Conservation (phyloP, 2,329 filamentous ascomycete genomes). For the Cladosporium phlei region DNA sequence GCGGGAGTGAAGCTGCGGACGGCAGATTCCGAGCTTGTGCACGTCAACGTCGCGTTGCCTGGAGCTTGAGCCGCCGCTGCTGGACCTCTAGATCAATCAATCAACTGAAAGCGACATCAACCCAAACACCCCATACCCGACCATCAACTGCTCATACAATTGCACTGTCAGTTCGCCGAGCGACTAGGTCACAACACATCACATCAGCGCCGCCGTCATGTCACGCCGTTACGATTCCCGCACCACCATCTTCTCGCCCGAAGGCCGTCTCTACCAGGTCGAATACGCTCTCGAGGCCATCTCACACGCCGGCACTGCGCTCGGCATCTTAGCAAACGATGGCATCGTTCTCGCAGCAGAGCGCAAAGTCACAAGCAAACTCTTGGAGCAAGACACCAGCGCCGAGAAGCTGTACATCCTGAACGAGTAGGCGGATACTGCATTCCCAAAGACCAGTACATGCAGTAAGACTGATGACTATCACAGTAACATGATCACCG, state of each 20-base stretch:
- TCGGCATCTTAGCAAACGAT: conserved; percentile 95
- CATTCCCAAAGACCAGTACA: not conserved
- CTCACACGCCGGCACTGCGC: conserved; percentile 92
- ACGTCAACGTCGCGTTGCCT: conserved; percentile 14
- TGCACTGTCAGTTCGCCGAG: not conserved
- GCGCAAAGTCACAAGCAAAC: conserved; percentile 98
- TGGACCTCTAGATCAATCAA: conserved; percentile 3
- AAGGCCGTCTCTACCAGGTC: conserved; percentile 97
- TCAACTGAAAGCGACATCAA: conserved; percentile 6
- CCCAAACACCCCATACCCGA: not conserved
- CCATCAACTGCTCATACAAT: not conserved
- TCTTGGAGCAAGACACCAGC: conserved; percentile 97
- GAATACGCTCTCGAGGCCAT: conserved; percentile 99
- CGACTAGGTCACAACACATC: conserved; percentile 7
- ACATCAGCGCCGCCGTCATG: conserved; percentile 21
- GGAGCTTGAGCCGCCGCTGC: conserved; percentile 12
- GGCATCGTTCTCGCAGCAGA: conserved; percentile 97
- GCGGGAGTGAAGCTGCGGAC: conserved; percentile 14
- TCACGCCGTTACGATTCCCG: conserved; percentile 34
- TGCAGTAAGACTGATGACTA: not conserved
- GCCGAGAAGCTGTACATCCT: conserved; percentile 99
- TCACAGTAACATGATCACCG: conserved; percentile 98
- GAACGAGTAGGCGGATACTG: conserved; percentile 70
- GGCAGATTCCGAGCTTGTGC: conserved; percentile 5
- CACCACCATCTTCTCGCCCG: conserved; percentile 99